phyloP scores from a whole-genome alignment of 805 yeast genomes.

The Myxozyma mucilagina region DNA sequence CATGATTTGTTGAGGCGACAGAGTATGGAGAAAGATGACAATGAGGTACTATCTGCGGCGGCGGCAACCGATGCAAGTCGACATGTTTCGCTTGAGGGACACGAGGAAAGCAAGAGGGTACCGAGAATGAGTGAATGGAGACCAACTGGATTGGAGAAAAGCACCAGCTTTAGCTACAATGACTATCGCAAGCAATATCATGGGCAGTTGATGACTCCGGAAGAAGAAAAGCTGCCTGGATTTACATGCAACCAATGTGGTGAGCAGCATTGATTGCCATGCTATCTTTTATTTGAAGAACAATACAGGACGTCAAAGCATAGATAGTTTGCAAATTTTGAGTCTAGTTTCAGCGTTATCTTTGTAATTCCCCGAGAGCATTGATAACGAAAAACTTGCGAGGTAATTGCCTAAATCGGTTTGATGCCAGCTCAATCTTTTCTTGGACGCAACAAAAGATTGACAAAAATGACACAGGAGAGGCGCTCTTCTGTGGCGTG shows the following conservation, averaged over 20 bases:
- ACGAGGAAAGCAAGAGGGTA: background rate
- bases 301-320: background rate
- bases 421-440: too few relatives aligned
- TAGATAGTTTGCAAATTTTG: too few relatives aligned
- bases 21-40: constrained; percentile 6
- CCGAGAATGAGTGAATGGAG: background rate
- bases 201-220: constrained; percentile 27
- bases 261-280: background rate
- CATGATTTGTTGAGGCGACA: constrained; percentile 17
- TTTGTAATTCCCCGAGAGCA: too few relatives aligned
- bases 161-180: constrained; percentile 26
- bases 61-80: background rate
- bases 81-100: background rate
- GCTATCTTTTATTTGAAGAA: background rate
- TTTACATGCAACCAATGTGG: constrained; percentile 13
- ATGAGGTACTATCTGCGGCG: background rate
- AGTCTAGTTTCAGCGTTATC: too few relatives aligned
- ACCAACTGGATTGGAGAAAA: background rate
- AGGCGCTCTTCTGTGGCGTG: too few relatives aligned
- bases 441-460: too few relatives aligned
- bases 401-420: too few relatives aligned
- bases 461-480: too few relatives aligned
- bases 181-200: constrained; percentile 28
- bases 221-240: constrained; percentile 29
- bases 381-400: too few relatives aligned